Evolutionary conservation across 345 rosid genomes (phyloP).

Genomic region (Aethionema arabicum): DNA sequence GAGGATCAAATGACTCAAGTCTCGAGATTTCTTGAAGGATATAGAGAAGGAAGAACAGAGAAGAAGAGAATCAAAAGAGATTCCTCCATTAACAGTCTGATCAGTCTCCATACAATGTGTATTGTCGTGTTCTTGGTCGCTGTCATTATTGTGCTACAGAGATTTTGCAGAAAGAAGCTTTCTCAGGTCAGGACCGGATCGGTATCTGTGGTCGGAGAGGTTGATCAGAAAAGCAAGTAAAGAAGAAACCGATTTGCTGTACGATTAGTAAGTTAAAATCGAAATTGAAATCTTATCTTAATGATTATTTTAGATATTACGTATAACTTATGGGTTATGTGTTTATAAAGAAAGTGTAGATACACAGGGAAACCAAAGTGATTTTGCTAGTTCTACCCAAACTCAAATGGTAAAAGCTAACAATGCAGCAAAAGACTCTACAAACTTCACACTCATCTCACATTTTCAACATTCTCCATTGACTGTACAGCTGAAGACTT

Average conservation of each 20-base stretch:
- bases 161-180: slow-evolving; percentile 50
- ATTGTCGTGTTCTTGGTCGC: slow-evolving; percentile 69
- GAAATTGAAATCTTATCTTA: too few species aligned
- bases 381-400: slow-evolving; percentile 16
- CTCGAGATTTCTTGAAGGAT: slow-evolving; percentile 72
- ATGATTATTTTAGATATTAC: too few species aligned
- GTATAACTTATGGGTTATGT: too few species aligned
- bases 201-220: slow-evolving; percentile 18
- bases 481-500: slow-evolving; percentile 37
- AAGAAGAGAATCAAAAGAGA: slow-evolving; percentile 50
- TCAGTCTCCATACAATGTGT: slow-evolving; percentile 57
- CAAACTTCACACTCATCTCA: slow-evolving; percentile 37
- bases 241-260: too few species aligned
- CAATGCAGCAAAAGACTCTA: slow-evolving; percentile 17
- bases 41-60: slow-evolving; percentile 67
- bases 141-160: slow-evolving; percentile 53
- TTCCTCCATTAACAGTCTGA: slow-evolving; percentile 62
- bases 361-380: slow-evolving; percentile 8
- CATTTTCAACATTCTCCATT: slow-evolving; percentile 21
- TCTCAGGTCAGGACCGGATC: slow-evolving; percentile 42
- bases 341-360: too few species aligned
- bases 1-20: slow-evolving; percentile 81
- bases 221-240: too few species aligned
- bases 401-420: slow-evolving; percentile 18
- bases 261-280: too few species aligned